These are phyloP conservation scores for Hypericum androsaemum DNA, from an alignment of 345 rosid species.

Conservation along the genomic window DNA sequence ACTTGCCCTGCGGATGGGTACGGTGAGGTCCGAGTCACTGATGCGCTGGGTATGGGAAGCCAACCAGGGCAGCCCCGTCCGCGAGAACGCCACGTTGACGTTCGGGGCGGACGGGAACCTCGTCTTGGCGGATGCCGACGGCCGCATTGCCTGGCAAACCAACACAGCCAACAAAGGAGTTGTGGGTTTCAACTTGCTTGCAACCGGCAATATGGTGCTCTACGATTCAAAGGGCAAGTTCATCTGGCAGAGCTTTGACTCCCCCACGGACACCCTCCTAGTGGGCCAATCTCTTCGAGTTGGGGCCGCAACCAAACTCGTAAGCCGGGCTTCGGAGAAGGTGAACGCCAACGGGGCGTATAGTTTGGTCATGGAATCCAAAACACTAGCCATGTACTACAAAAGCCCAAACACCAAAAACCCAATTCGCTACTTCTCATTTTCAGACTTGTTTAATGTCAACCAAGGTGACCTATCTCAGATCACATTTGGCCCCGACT, in stretches of 20 bases:
- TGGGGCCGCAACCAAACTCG: conserved; percentile 31
- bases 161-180: conserved; percentile 52
- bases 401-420: conserved; percentile 19
- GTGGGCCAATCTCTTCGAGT: conserved; percentile 36
- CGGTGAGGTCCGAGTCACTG: conserved; percentile 29
- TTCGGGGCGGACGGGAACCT: conserved; percentile 48
- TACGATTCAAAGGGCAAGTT: conserved; percentile 31
- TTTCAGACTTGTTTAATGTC: background rate
- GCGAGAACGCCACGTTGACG: conserved; percentile 44
- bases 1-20: conserved; percentile 41
- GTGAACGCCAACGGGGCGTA: conserved; percentile 33
- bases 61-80: conserved; percentile 47
- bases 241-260: conserved; percentile 52
- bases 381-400: conserved; percentile 27
- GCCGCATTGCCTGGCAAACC: conserved; percentile 51
- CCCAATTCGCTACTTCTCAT: conserved; percentile 22
- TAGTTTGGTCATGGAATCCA: conserved; percentile 46
- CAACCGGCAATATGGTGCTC: conserved; percentile 58
- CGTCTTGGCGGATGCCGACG: conserved; percentile 44
- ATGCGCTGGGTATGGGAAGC: conserved; percentile 77
- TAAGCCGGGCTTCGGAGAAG: conserved; percentile 33
- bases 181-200: conserved; percentile 37
- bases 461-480: conserved; percentile 6
- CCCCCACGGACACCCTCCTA: conserved; percentile 53
- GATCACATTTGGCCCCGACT: conserved; percentile 15